A percentile compares a stretch with the other conserved stretches of the same genome.
phyloP scores from a whole-genome alignment of 1,139 yeast species.

The Komagataea norvegica region DNA sequence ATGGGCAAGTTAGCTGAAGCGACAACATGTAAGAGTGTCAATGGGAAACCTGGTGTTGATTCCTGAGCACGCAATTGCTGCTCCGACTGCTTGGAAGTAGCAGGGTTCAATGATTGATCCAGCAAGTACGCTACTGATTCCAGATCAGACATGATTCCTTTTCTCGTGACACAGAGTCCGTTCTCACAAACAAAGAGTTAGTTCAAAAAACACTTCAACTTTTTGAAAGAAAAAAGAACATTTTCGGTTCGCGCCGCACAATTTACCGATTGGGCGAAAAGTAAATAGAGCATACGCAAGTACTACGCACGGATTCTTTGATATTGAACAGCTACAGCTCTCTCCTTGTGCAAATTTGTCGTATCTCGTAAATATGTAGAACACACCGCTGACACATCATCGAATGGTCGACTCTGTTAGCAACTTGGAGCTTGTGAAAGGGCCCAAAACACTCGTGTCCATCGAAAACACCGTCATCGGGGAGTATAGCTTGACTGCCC shows the following conservation, averaged over 20 bases:
- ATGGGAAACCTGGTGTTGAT: conserved; percentile 63
- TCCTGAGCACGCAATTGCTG: conserved; percentile 57
- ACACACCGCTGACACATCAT: conserved; percentile 8
- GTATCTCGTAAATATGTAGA: too few relatives aligned
- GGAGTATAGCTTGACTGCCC: conserved; percentile 61
- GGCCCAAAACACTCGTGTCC: conserved; percentile 24
- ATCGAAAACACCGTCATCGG: conserved; percentile 29
- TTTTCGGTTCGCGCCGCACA: background rate
- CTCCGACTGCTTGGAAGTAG: conserved; percentile 59
- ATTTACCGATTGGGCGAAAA: conserved; percentile 2
- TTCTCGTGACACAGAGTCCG: too few relatives aligned
- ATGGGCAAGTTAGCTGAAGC: conserved; percentile 53
- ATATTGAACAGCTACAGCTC: too few relatives aligned
- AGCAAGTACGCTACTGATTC: conserved; percentile 31
- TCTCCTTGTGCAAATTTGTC: too few relatives aligned
- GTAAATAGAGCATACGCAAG: too few relatives aligned
- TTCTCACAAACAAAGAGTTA: too few relatives aligned
- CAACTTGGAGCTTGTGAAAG: conserved; percentile 31
- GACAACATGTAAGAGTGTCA: conserved; percentile 70
- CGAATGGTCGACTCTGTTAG: conserved; percentile 33
- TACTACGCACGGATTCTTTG: too few relatives aligned
- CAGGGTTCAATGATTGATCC: conserved; percentile 37
- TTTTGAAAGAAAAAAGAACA: background rate
- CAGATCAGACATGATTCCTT: conserved; percentile 32
- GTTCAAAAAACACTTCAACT: too few relatives aligned